Evolutionary conservation across 2,329 filamentous ascomycete genomes (phyloP), one percentile per base, ranked within the genome.

Genomic region (Phyllosticta citrichinensis): DNA sequence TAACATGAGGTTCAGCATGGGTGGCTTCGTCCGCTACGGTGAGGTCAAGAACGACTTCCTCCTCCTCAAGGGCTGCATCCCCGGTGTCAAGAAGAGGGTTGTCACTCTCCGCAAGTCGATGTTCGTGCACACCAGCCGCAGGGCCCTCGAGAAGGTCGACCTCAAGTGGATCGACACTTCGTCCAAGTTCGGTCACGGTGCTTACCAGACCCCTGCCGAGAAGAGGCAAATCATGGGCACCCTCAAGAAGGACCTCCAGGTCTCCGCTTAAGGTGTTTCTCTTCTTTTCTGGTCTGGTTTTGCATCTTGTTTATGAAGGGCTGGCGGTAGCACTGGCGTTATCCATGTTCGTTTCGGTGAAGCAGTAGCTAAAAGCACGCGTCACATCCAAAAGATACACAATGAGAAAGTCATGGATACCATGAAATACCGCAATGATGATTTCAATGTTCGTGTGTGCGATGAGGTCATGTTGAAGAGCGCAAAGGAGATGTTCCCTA

Each of bases 151-250:
- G 88, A 97, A 99, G 90, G 89, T 97, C 79, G 90, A 93, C 76
- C 89, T 99, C 83, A 99, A 99, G 83, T 99, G 94, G 94, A 99
- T 99, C 88, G 94, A 99, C 76, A 99, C 94, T 73, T 97, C 92
- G 66, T 97, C 92, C 83, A 96, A 99, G 86, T 99, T 99, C 80
- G 94, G 94, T 81, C 94, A 99, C 84, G 94, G 94, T 87, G 93
- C 91, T 75, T 99, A 96, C 91, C 94, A 99, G 85, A 99, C 94
- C 67, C 83, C 88, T 69, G 88, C 89, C 76, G 94, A 99, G 89
- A 99, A 99, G 91, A 90, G 89, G 83, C 87, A 91, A 78, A 94
- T 91, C 85, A 79, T 96, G 81, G 94, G 94, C 83, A 95, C 91
- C 63, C 91, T 99, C 89, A 99, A 99, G 91, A 99, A 97, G 91